Base-by-base conservation (phyloP, 768 basidiomycete genomes). In the Lactarius vividus region DNA sequence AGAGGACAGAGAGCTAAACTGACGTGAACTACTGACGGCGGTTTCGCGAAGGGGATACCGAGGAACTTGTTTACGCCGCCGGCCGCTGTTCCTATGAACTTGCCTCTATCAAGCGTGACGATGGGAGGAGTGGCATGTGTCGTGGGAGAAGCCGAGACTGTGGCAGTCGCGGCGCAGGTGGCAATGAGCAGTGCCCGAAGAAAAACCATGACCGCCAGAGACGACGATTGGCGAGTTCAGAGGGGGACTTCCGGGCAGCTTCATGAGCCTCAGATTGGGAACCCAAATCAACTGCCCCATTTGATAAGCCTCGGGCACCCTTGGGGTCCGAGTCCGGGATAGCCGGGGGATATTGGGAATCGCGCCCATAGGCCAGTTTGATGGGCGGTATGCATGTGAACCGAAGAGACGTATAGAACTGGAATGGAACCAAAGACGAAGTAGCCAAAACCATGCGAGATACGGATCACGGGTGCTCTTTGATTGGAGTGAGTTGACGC, bases 11-110 rank as follows among this genome's bases (percentile, higher is more conserved):
- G 10, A 37, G 37, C 26, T 7, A 31, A 31, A 11, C 28, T 33
- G 26, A 54, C 63, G 35, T 15, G 37, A 42, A 23, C 54, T 59
- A 60, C 76, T 11, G 70, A 81, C 78, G 77, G 78, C 37, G 78
- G 75, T 31, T 75, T 70, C 3, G 79, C 77, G 42, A 76, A 82
- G 0, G 78, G 81, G 11, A 82, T 78, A 8, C 80, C 80, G 1
- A 81, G 72, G 63, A 78, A 82, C 29, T 69, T 65, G 13, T 69
- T 67, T 1, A 76, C 71, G 31, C 65, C 67, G 9, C 73, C 74
- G 1, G 67, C 65, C 6, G 70, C 23, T 1, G 70, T 10, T 1
- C 78, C 78, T 26, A 68, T 71, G 58, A 78, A 74, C 3, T 71
- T 72, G 1, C 74, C 77, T 6, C 59, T 64, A 33, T 74, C 71